phyloP scores from a whole-genome alignment of 2,329 filamentous ascomycete genomes.

The Metarhizium humberi region DNA sequence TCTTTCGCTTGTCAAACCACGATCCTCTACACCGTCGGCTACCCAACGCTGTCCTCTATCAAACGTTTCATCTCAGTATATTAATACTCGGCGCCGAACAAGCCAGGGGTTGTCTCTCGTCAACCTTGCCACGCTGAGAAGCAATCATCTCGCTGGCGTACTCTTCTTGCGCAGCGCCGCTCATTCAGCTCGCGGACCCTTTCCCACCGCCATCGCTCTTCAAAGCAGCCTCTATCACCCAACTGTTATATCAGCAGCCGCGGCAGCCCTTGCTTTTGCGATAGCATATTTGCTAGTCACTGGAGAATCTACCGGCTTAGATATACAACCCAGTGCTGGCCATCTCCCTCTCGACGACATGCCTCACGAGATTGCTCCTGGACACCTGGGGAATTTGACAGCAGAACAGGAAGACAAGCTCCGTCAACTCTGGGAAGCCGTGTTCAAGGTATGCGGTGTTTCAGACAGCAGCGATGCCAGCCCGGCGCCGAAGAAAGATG shows the following conservation, averaged over 20 bases:
- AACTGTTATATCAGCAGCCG: constrained; percentile 4
- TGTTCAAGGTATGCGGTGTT: constrained; percentile 69
- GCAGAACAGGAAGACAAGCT: constrained; percentile 81
- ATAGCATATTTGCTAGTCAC: constrained; percentile 3
- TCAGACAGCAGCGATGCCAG: constrained; percentile 16
- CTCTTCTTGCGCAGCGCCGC: neutral
- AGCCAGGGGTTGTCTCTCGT: neutral
- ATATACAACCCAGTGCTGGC: neutral
- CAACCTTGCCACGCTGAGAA: neutral
- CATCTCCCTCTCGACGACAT: constrained; percentile 19
- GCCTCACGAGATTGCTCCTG: constrained; percentile 44
- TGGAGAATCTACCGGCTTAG: neutral
- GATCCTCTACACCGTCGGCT: neutral
- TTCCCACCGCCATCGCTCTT: neutral
- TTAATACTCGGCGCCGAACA: neutral
- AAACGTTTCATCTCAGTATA: neutral
- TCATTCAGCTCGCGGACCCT: neutral
- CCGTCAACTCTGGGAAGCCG: constrained; percentile 72
- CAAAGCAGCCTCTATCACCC: neutral
- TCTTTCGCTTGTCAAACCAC: neutral
- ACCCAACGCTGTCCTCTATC: neutral
- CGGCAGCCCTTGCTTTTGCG: constrained; percentile 1
- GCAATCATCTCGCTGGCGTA: neutral
- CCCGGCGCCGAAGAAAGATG: constrained; percentile 8
- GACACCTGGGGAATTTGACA: constrained; percentile 81